These are phyloP conservation scores for Phaffia tasmanica DNA, from an alignment of 768 basidiomycete species.

Conservation along the genomic window DNA sequence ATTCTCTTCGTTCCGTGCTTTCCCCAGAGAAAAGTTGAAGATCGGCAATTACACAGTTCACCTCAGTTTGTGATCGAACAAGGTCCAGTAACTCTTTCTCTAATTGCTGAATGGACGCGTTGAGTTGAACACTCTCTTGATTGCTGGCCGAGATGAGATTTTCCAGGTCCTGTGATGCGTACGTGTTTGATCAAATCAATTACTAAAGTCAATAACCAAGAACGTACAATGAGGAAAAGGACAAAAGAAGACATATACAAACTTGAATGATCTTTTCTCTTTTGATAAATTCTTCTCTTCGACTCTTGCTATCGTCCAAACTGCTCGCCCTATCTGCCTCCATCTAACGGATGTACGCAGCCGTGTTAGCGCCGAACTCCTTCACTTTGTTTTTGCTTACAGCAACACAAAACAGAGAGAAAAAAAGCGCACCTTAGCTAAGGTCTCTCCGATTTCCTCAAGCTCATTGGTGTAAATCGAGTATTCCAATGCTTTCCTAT, in stretches of 20 bases:
- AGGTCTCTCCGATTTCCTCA: conserved; percentile 69
- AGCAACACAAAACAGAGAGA: conserved; percentile 37
- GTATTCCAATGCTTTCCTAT: conserved; percentile 86
- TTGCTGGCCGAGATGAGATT: conserved; percentile 57
- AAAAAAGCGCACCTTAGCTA: conserved; percentile 61
- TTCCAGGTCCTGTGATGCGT: conserved; percentile 53
- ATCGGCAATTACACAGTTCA: conserved; percentile 73
- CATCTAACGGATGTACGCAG: conserved; percentile 33
- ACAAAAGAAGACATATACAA: conserved; percentile 28
- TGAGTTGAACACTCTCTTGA: conserved; percentile 59
- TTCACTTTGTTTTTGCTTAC: background rate
- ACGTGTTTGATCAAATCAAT: background rate
- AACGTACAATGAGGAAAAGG: conserved; percentile 3
- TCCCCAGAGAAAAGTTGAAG: conserved; percentile 55
- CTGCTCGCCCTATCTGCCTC: conserved; percentile 62
- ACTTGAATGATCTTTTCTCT: conserved; percentile 80
- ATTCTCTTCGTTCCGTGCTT: conserved; percentile 54
- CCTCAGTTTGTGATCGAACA: conserved; percentile 67
- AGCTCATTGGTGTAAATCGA: conserved; percentile 84
- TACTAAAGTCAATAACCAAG: background rate
- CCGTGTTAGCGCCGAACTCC: background rate
- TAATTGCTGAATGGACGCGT: conserved; percentile 59
- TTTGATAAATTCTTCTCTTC: conserved; percentile 67
- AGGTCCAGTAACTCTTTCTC: conserved; percentile 79
- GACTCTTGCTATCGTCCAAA: conserved; percentile 68